Evolutionary conservation across 371 early-diverging fungal genomes (phyloP).

Genomic region (Cladochytrium tenue): DNA sequence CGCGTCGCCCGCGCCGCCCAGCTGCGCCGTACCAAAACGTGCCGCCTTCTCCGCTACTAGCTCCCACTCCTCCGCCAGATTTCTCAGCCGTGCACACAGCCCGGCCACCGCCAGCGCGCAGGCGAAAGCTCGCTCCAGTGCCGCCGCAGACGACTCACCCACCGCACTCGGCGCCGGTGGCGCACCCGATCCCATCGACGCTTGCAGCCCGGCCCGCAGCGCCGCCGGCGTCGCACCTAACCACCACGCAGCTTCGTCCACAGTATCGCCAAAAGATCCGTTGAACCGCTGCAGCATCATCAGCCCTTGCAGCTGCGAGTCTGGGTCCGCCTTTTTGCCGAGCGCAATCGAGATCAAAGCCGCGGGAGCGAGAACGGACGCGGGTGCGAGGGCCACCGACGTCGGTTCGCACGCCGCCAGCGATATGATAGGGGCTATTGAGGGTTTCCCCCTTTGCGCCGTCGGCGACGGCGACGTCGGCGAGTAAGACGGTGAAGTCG

Average conservation of each 20-base stretch:
- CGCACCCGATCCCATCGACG: too few relatives aligned
- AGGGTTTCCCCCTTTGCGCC: neutral
- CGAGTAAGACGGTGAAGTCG: too few relatives aligned
- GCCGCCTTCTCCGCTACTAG: constrained; percentile 24
- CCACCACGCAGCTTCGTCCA: neutral
- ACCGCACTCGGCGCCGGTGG: too few relatives aligned
- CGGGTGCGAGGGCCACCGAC: neutral
- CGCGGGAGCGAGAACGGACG: neutral
- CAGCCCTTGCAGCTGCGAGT: neutral
- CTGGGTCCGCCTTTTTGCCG: too few relatives aligned
- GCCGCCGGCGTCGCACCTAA: neutral
- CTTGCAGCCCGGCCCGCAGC: too few relatives aligned
- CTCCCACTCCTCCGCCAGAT: constrained; percentile 30
- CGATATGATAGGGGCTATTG: neutral
- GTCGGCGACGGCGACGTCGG: too few relatives aligned
- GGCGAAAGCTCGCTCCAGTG: neutral
- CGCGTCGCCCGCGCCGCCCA: constrained; percentile 1
- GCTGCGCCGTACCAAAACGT: constrained; percentile 8
- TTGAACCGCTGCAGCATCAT: neutral
- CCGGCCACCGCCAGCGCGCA: constrained; percentile 22
- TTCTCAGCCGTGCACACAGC: constrained; percentile 11
- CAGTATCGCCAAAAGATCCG: neutral
- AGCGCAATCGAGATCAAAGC: neutral
- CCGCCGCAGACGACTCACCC: too few relatives aligned
- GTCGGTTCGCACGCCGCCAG: neutral